Conservation (phyloP, 768 basidiomycete genomes). For the Hericium coralloides region DNA sequence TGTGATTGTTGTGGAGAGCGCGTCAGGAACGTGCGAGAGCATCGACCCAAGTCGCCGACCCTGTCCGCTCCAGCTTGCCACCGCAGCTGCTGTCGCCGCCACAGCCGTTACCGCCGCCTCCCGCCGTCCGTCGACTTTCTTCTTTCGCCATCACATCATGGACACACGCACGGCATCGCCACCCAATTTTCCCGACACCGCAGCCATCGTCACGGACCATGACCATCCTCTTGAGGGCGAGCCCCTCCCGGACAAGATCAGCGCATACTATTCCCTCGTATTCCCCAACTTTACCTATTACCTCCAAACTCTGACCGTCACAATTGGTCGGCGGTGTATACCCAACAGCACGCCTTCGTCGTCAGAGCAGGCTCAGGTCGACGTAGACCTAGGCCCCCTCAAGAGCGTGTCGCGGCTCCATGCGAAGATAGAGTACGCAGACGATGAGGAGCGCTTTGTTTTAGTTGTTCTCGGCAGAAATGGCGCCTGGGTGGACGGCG, state of each 20-base stretch:
- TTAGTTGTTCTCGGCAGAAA: constrained; percentile 92
- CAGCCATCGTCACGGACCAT: constrained; percentile 20
- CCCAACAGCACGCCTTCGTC: constrained; percentile 51
- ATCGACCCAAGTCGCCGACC: too few species aligned
- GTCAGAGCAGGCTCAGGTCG: constrained; percentile 50
- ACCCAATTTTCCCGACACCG: constrained; percentile 20
- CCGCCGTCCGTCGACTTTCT: background rate
- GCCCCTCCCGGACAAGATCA: constrained; percentile 61
- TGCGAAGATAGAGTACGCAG: constrained; percentile 91
- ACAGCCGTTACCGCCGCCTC: background rate
- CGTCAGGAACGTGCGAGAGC: background rate
- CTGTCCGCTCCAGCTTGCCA: background rate
- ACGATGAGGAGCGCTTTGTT: constrained; percentile 80
- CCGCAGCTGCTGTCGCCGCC: background rate
- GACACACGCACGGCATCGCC: constrained; percentile 17
- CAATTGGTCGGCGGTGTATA: constrained; percentile 85
- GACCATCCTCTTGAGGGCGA: constrained; percentile 15
- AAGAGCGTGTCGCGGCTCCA: constrained; percentile 98
- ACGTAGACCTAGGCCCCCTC: constrained; percentile 89
- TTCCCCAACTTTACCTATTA: constrained; percentile 95
- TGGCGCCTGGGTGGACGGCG: constrained; percentile 95
- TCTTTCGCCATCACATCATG: constrained; percentile 7
- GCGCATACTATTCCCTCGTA: constrained; percentile 89
- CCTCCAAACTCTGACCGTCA: constrained; percentile 89
- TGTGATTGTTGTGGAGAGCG: background rate